Base-by-base conservation (phyloP, 495 filamentous ascomycete species). In the Talaromyces liani region DNA sequence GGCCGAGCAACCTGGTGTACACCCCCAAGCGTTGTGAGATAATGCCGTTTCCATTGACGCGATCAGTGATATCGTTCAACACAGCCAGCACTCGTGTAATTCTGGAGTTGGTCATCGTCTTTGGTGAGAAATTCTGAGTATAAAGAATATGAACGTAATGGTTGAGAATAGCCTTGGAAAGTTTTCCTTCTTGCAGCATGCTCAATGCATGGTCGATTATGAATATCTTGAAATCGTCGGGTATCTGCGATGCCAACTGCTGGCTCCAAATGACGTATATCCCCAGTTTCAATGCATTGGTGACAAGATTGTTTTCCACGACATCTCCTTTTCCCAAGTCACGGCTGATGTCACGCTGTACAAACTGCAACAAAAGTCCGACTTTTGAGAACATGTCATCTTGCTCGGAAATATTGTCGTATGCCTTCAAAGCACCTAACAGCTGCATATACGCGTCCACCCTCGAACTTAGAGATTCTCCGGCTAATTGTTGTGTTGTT, bases 401-500 rank as follows among this genome's bases (percentile, higher is more conserved):
- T 25, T 84, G 77, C 39, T 91, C 85, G 1, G 89, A 89, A 12
- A 91, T 70, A 45, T 87, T 87, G 60, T 92, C 89, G 58, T 93
- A 94, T 7, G 88, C 85, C 65, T 89, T 87, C 61, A 96, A 73
- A 12, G 86, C 84, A n/a, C 84, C 84, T 20, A 87, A 85, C 56
- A 98, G 80, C 64, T 88, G 86, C 69, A 86, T 84, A 70, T 98
- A 97, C 18, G 91, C 88, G 74, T 98, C 94, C n/a, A 93, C 69
- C 66, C 88, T 86, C 10, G 85, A 85, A 55, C 81, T 82, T 36
- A 87, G 77, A 36, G 89, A 85, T 36, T 83, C 82, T 24, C 87
- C 85, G 20, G 88, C 89, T 62, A 98, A 79, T 69, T 93, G 88
- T 73, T 90, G 84, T 34, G 87, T 82, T 3, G 89, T 85, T 1